These are phyloP conservation scores for Calycina herbarum DNA, from an alignment of 2,329 filamentous ascomycete genomes.

Conservation along the genomic window DNA sequence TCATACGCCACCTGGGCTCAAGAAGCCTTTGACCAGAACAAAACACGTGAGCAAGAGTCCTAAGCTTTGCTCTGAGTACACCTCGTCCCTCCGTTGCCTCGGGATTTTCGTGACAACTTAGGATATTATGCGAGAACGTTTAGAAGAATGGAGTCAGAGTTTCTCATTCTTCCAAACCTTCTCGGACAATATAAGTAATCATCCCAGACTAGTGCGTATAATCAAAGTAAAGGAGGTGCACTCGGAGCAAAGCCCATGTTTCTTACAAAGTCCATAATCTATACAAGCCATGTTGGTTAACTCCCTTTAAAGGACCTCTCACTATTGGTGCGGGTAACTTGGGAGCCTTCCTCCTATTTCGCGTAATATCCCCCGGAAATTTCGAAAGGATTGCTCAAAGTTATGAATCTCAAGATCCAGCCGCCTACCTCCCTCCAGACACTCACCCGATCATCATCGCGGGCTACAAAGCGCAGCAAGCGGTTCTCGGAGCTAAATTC, in stretches of 20 bases:
- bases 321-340: constrained; percentile 1
- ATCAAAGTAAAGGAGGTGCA: too few relatives aligned
- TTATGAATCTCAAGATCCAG: not conserved
- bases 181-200: too few relatives aligned
- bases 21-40: constrained; percentile 3
- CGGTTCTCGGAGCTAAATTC: constrained; percentile 4
- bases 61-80: too few relatives aligned
- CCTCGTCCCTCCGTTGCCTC: too few relatives aligned
- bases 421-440: not conserved
- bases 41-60: not conserved
- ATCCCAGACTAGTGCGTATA: too few relatives aligned
- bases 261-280: not conserved
- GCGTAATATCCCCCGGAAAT: constrained; percentile 8
- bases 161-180: too few relatives aligned
- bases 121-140: too few relatives aligned
- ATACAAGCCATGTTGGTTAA: too few relatives aligned
- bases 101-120: too few relatives aligned
- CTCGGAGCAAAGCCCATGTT: too few relatives aligned
- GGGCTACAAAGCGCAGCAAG: constrained; percentile 13
- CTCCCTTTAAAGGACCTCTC: not conserved
- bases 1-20: not conserved
- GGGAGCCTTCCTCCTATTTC: not conserved
- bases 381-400: constrained; percentile 7
- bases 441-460: constrained; percentile 11
- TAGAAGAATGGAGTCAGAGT: too few relatives aligned